Percentiles rank a stretch among this genome's conserved stretches.
phyloP scores from a whole-genome alignment of 352 stramenopile species.

The Globisporangium canariense region DNA sequence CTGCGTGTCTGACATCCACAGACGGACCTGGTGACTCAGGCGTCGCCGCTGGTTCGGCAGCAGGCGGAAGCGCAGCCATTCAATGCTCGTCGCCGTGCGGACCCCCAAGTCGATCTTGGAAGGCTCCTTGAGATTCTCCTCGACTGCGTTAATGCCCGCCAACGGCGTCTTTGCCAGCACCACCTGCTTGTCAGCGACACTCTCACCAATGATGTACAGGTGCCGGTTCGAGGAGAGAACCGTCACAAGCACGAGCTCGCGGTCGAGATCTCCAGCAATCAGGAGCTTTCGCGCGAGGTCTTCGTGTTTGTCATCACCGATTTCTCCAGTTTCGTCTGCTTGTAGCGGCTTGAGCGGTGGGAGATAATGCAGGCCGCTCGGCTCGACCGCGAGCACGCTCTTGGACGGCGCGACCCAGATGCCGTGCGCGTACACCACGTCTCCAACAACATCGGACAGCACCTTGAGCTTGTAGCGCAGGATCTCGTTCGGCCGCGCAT shows the following conservation, averaged over 20 bases:
- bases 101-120: slow-evolving; percentile 63
- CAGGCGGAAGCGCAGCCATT: slow-evolving; percentile 68
- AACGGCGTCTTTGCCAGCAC: slow-evolving; percentile 49
- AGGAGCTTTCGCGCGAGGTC: slow-evolving; percentile 33
- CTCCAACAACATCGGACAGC: slow-evolving; percentile 41
- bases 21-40: slow-evolving; percentile 57
- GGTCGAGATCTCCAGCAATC: slow-evolving; percentile 23
- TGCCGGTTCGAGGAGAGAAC: slow-evolving; percentile 44
- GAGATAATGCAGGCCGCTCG: slow-evolving; percentile 27
- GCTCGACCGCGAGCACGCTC: slow-evolving; percentile 20
- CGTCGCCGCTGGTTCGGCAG: slow-evolving; percentile 41
- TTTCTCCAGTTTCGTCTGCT: slow-evolving; percentile 16
- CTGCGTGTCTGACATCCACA: slow-evolving; percentile 39
- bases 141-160: slow-evolving; percentile 49
- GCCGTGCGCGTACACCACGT: slow-evolving; percentile 62
- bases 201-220: slow-evolving; percentile 58
- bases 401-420: slow-evolving; percentile 45
- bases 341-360: not conserved
- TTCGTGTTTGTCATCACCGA: slow-evolving; percentile 15
- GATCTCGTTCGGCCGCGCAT: slow-evolving; percentile 59
- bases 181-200: slow-evolving; percentile 30
- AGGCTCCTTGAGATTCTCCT: slow-evolving; percentile 66
- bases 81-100: slow-evolving; percentile 23
- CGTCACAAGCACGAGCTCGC: slow-evolving; percentile 34
- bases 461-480: slow-evolving; percentile 81